Evolutionary conservation across 1,139 yeast genomes (phyloP).

Genomic region (Sugiyamaella neomexicana): DNA sequence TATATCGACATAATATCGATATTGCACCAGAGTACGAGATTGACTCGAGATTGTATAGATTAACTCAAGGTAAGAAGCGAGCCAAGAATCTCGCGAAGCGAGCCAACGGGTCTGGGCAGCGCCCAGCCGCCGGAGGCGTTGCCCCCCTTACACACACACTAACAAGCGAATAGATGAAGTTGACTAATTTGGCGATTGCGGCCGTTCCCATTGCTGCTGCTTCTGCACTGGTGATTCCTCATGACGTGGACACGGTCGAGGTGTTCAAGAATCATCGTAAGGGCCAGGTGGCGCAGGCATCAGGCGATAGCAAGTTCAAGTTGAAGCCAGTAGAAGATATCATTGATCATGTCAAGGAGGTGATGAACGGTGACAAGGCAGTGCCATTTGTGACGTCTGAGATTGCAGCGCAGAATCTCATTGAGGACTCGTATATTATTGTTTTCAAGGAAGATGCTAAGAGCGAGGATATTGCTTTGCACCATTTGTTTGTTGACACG

Average conservation of each 20-base stretch:
- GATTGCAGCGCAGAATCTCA: conserved; percentile 48
- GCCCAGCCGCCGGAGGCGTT: no score
- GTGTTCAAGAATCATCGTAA: conserved; percentile 24
- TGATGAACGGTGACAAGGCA: conserved; percentile 32
- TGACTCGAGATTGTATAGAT: not conserved
- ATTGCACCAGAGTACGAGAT: not conserved
- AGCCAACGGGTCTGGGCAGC: no score
- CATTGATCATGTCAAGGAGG: conserved; percentile 23
- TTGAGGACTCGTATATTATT: conserved; percentile 76
- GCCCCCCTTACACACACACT: no score
- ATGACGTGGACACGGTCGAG: conserved; percentile 30
- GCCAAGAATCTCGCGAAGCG: no score
- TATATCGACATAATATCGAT: no score
- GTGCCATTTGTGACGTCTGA: conserved; percentile 47
- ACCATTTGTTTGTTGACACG: conserved; percentile 61
- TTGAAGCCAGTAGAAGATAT: conserved; percentile 3
- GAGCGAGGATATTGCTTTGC: conserved; percentile 55
- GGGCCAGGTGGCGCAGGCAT: conserved; percentile 2
- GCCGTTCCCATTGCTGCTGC: conserved; percentile 58
- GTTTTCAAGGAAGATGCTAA: conserved; percentile 67
- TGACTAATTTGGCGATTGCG: conserved; percentile 39
- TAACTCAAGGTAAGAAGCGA: not conserved
- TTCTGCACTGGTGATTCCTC: conserved; percentile 67
- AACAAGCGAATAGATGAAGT: conserved; percentile 35
- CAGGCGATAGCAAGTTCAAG: not conserved